A percentile compares a stretch with the other conserved stretches of the same genome.
These are phyloP conservation scores for Pseudoperonospora humuli DNA, from an alignment of 352 stramenopile species.

Conservation along the genomic window DNA sequence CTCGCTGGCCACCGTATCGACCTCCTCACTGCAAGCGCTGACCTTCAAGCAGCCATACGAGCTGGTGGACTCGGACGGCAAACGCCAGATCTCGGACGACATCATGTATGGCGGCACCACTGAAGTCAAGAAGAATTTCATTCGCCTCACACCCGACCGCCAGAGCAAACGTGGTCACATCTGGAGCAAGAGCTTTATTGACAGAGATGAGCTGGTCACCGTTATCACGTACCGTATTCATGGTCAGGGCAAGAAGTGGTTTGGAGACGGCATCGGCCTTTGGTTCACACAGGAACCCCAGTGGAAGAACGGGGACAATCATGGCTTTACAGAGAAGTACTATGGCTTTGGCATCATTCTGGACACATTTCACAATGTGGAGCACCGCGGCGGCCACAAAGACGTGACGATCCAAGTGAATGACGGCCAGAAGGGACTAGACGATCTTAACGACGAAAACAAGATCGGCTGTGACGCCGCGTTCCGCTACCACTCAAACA, in stretches of 20 bases:
- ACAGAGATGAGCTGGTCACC: slow-evolving; percentile 40
- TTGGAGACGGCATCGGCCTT: slow-evolving; percentile 65
- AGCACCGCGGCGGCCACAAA: slow-evolving; percentile 73
- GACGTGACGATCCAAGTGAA: slow-evolving; percentile 77
- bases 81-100: slow-evolving; percentile 50
- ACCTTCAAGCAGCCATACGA: slow-evolving; percentile 64
- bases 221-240: slow-evolving; percentile 76
- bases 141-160: slow-evolving; percentile 68
- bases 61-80: slow-evolving; percentile 41
- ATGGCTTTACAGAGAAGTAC: slow-evolving; percentile 68
- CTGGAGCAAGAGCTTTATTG: slow-evolving; percentile 45
- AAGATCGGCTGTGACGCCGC: slow-evolving; percentile 71
- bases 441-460: slow-evolving; percentile 57
- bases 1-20: slow-evolving; percentile 13
- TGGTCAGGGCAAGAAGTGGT: slow-evolving; percentile 69
- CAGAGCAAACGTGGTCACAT: slow-evolving; percentile 76
- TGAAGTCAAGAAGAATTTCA: slow-evolving; percentile 79
- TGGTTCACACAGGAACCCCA: slow-evolving; percentile 59
- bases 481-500: slow-evolving; percentile 71
- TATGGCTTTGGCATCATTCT: slow-evolving; percentile 64
- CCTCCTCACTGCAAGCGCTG: slow-evolving; percentile 22
- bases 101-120: slow-evolving; percentile 48
- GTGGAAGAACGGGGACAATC: slow-evolving; percentile 58
- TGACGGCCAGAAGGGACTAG: slow-evolving; percentile 61
- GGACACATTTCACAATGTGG: slow-evolving; percentile 76